A percentile compares a stretch with the other conserved stretches of the same genome.
phyloP scores from a whole-genome alignment of 1,284 basidiomycete species.

The Pisolithus thermaeus region DNA sequence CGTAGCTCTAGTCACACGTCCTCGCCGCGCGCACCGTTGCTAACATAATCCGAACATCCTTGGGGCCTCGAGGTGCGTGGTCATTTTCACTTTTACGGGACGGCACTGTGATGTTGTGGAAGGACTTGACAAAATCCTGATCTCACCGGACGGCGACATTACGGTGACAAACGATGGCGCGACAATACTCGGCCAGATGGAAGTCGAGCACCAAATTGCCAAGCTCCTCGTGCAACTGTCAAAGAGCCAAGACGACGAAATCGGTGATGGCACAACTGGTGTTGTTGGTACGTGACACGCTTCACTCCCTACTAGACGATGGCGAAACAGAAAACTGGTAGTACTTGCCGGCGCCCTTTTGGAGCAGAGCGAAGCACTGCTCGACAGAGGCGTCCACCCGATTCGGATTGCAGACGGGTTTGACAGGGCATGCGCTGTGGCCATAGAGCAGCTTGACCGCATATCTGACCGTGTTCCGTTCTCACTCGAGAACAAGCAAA shows the following conservation, averaged over 20 bases:
- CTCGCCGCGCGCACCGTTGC: constrained; percentile 90
- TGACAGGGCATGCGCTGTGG: constrained; percentile 88
- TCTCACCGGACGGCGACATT: constrained; percentile 97
- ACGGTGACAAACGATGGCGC: constrained; percentile 99
- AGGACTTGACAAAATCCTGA: constrained; percentile 99
- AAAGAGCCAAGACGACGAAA: constrained; percentile 98
- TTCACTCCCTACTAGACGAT: not conserved
- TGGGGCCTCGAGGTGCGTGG: constrained; percentile 81
- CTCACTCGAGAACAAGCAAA: constrained; percentile 75
- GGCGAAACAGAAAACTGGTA: constrained; percentile 28
- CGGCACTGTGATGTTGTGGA: constrained; percentile 1
- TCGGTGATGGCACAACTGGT: constrained; percentile 98
- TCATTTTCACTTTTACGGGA: not conserved
- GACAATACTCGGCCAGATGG: constrained; percentile 93
- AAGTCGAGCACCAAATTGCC: constrained; percentile 98
- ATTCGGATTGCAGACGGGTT: constrained; percentile 99
- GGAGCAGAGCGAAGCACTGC: constrained; percentile 84
- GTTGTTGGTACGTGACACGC: constrained; percentile 77
- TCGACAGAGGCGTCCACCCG: constrained; percentile 96
- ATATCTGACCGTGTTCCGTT: constrained; percentile 93
- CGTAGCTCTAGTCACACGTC: constrained; percentile 75
- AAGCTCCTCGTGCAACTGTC: constrained; percentile 96
- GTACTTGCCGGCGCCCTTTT: constrained; percentile 96
- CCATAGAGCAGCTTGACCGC: constrained; percentile 84
- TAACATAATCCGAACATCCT: constrained; percentile 92